These are phyloP conservation scores for Teunomyces panamensis DNA, from an alignment of 805 yeast genomes.

Conservation along the genomic window DNA sequence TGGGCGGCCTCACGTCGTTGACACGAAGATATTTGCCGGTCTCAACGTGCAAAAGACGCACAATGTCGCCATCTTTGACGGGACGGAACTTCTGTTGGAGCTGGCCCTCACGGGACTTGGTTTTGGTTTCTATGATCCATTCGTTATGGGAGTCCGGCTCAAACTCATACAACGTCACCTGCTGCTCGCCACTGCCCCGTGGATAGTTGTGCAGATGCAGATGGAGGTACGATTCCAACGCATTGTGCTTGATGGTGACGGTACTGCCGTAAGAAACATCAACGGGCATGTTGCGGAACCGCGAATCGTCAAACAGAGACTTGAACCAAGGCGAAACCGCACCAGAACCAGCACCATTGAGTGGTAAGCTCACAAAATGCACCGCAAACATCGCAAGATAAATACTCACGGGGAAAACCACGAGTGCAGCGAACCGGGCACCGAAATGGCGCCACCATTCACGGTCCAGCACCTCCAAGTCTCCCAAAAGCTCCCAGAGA, in stretches of 20 bases:
- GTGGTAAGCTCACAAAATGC: slow-evolving; percentile 49
- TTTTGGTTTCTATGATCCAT: slow-evolving; percentile 62
- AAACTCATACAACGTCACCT: slow-evolving; percentile 68
- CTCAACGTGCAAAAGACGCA: slow-evolving; percentile 66
- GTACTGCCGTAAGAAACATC: slow-evolving; percentile 71
- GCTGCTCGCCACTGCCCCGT: slow-evolving; percentile 70
- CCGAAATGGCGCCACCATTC: slow-evolving; percentile 39
- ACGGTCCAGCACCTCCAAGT: slow-evolving; percentile 45
- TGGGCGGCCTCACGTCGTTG: slow-evolving; percentile 76
- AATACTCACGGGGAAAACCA: slow-evolving; percentile 54
- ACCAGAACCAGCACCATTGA: slow-evolving; percentile 58
- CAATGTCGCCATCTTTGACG: slow-evolving; percentile 51
- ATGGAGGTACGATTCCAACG: slow-evolving; percentile 75
- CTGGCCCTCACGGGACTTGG: slow-evolving; percentile 37
- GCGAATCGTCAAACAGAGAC: slow-evolving; percentile 48
- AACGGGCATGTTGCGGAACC: slow-evolving; percentile 46
- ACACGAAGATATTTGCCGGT: slow-evolving; percentile 72
- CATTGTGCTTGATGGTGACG: slow-evolving; percentile 66
- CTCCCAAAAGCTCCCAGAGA: slow-evolving; percentile 72
- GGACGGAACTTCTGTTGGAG: slow-evolving; percentile 30
- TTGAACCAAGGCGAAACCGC: slow-evolving; percentile 68
- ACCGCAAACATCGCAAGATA: slow-evolving; percentile 56
- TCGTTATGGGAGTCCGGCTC: slow-evolving; percentile 61
- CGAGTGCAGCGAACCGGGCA: slow-evolving; percentile 39
- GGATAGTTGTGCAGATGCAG: slow-evolving; percentile 66